A percentile compares a stretch with the other conserved stretches of the same genome.
phyloP scores from a whole-genome alignment of 1,284 basidiomycete species.

The Pseudozyma sp. region DNA sequence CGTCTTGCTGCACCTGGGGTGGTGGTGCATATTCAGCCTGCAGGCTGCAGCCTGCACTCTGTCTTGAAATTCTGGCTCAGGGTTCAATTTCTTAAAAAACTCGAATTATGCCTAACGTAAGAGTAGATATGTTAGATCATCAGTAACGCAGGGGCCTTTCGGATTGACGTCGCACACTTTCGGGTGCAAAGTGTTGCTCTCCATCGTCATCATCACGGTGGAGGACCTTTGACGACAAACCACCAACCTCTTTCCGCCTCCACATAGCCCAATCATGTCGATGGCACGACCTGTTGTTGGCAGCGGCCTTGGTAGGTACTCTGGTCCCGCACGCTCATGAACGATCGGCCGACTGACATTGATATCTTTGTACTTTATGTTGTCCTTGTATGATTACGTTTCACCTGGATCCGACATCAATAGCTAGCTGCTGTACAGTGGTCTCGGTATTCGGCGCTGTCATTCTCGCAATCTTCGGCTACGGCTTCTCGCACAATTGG shows the following conservation, averaged over 20 bases:
- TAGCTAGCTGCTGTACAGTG: slow-evolving; percentile 73
- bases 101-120: not conserved
- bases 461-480: slow-evolving; percentile 70
- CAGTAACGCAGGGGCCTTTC: slow-evolving; percentile 26
- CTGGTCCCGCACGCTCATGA: not conserved
- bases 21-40: slow-evolving; percentile 25
- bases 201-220: slow-evolving; percentile 1
- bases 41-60: slow-evolving; percentile 9
- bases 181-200: slow-evolving; percentile 9
- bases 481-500: slow-evolving; percentile 65
- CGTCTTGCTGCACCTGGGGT: slow-evolving; percentile 30
- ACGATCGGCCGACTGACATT: slow-evolving; percentile 1
- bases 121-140: slow-evolving; percentile 18
- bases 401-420: not conserved
- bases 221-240: not conserved
- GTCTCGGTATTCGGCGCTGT: slow-evolving; percentile 72
- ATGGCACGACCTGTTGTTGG: slow-evolving; percentile 53
- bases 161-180: not conserved
- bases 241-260: not conserved
- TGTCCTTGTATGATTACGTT: not conserved
- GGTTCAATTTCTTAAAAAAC: slow-evolving; percentile 18
- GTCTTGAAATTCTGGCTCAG: slow-evolving; percentile 8
- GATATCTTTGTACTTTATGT: not conserved
- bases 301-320: slow-evolving; percentile 52
- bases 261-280: slow-evolving; percentile 30